Evolutionary conservation across 345 rosid species (phyloP).

Genomic region (Brassica rapa): DNA sequence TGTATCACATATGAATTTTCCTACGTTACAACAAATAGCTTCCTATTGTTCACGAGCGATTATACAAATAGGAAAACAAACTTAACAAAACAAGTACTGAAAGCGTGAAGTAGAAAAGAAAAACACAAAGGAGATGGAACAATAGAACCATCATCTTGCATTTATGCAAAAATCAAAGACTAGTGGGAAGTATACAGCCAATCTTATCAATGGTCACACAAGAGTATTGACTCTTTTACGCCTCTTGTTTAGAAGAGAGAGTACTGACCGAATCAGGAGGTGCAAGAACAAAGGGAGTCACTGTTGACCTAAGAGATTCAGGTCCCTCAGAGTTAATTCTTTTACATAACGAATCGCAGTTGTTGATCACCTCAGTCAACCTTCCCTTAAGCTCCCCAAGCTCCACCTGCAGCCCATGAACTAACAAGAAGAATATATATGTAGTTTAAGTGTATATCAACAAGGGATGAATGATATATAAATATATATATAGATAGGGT

Average conservation of each 20-base stretch:
- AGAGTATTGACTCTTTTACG: neutral
- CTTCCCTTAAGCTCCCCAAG: constrained; percentile 90
- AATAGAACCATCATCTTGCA: constrained; percentile 9
- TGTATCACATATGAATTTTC: constrained; percentile 25
- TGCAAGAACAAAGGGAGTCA: constrained; percentile 51
- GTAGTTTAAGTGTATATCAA: neutral
- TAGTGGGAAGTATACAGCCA: neutral
- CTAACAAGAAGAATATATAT: constrained; percentile 41
- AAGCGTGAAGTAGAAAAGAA: neutral
- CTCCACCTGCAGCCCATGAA: constrained; percentile 84
- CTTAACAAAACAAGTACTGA: neutral
- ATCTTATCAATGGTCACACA: neutral
- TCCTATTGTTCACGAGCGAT: constrained; percentile 2
- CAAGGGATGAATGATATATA: neutral
- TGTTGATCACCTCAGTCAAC: constrained; percentile 81
- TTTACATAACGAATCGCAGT: constrained; percentile 76
- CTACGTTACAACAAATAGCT: neutral
- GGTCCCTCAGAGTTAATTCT: constrained; percentile 78
- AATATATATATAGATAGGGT: neutral
- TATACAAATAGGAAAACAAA: neutral
- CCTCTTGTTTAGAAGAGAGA: constrained; percentile 25
- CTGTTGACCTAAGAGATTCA: constrained; percentile 59
- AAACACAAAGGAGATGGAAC: neutral
- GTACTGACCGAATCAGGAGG: constrained; percentile 38
- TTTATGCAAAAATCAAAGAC: constrained; percentile 8